Evolutionary conservation across 495 filamentous ascomycete genomes (phyloP).

Genomic region (Viridothelium virens): DNA sequence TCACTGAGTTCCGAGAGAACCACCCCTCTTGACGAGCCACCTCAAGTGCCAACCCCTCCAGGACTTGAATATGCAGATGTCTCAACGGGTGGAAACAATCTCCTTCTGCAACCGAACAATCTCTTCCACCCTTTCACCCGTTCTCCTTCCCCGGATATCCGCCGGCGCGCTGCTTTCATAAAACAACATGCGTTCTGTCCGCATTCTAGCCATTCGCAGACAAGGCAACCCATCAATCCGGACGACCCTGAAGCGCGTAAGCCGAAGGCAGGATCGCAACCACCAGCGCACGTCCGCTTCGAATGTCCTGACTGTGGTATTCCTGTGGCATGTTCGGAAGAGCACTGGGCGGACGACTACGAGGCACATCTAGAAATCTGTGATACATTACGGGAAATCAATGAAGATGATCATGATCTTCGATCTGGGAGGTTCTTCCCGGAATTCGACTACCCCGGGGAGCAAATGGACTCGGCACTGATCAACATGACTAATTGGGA

Average conservation of each 20-base stretch:
- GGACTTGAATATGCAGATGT: conserved; percentile 10
- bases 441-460: conserved; percentile 83
- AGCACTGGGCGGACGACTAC: conserved; percentile 92
- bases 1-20: not conserved
- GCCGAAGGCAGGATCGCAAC: conserved; percentile 40
- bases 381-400: conserved; percentile 81
- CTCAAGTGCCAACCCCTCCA: conserved; percentile 3
- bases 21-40: conserved; percentile 7
- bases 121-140: conserved; percentile 87
- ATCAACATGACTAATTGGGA: conserved; percentile 99
- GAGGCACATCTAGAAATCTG: conserved; percentile 86
- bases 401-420: conserved; percentile 97
- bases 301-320: conserved; percentile 97
- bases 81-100: conserved; percentile 1
- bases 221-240: conserved; percentile 50
- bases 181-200: conserved; percentile 86
- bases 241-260: conserved; percentile 55
- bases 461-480: conserved; percentile 82
- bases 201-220: conserved; percentile 72
- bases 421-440: conserved; percentile 83
- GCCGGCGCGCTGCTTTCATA: conserved; percentile 77
- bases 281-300: conserved; percentile 74
- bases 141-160: conserved; percentile 78
- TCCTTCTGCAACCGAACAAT: conserved; percentile 64
- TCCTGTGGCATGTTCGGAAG: conserved; percentile 84